Base-by-base conservation (phyloP, 371 early-diverging fungal species). In the Catenaria anguillulae region DNA sequence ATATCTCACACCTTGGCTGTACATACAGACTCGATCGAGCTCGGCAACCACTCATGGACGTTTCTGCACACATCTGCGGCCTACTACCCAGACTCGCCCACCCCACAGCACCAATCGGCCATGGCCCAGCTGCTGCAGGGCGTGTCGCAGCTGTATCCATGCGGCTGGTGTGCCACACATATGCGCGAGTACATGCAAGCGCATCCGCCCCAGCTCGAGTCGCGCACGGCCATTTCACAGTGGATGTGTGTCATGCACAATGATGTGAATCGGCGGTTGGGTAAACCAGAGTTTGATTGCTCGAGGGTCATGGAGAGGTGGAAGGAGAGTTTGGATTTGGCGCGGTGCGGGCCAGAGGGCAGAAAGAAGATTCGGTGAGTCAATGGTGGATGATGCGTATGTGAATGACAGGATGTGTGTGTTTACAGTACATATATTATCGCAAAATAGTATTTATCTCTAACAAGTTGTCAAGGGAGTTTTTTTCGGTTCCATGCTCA, bases 1-100 rank as follows among this genome's bases (percentile, higher is more conserved):
- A 4, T 24, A 12, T 12, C 24, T 46, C 24, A 48, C 24, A 12
- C 21, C 21, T 24, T 26, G 12, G 12, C 24, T 12, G 4, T 0
- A 4, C 24, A 4, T 19, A 87, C 92, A 0, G 94, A 93, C 71
- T 84, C 85, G 4, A 75, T 78, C 60, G 83, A 83, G 55, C 86
- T 99, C 21, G 99, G 99, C 36, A 74, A 86, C 34, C 78, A 90
- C 3, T 91, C 97, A 0, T 99, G 99, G 99, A 93, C 95, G 4
- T 88, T 98, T 64, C 74, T 99, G 46, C 99, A 99, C 73, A 97
- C 97, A 1, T 90, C 96, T 81, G 97, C 97, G 17, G 92, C 97
- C 0, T 93, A 94, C 73, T 99, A 95, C 70, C 98, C 99, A 0
- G 87, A 89, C 24, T 70, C 74, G 21, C 95, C 99, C 0, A 82